These are phyloP conservation scores for Colletotrichum chlorophyti DNA, from an alignment of 2,329 filamentous ascomycete genomes.

Conservation along the genomic window DNA sequence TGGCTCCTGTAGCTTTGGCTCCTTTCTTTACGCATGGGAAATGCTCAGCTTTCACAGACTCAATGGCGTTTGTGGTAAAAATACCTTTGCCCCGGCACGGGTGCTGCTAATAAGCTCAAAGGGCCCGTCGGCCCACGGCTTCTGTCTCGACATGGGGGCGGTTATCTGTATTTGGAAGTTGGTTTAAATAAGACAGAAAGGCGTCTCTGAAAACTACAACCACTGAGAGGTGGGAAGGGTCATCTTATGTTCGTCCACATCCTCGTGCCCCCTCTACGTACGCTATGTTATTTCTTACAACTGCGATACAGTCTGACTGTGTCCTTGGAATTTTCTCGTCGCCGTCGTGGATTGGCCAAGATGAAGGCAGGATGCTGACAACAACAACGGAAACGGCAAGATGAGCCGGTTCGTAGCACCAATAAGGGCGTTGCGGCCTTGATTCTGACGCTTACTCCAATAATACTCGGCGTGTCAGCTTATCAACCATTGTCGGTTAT, in stretches of 20 bases:
- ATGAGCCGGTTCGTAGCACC: neutral
- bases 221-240: neutral
- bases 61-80: neutral
- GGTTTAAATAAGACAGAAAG: neutral
- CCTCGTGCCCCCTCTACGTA: too few species aligned
- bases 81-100: slow-evolving; percentile 34
- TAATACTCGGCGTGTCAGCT: too few species aligned
- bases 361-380: slow-evolving; percentile 11
- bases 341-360: neutral
- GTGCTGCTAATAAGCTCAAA: slow-evolving; percentile 38
- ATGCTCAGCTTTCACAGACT: neutral
- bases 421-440: too few species aligned
- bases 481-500: too few species aligned
- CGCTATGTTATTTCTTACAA: too few species aligned
- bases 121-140: slow-evolving; percentile 42
- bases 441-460: too few species aligned
- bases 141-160: slow-evolving; percentile 21
- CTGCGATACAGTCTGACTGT: neutral
- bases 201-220: neutral
- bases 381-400: neutral
- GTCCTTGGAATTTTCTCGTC: neutral
- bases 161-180: too few species aligned
- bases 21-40: slow-evolving; percentile 21
- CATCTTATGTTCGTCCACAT: too few species aligned
- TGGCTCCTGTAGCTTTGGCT: slow-evolving; percentile 30